A percentile compares a stretch with the other conserved stretches of the same genome.
phyloP scores from a whole-genome alignment of 371 early-diverging fungal genomes.

The Mucor saturninus region DNA sequence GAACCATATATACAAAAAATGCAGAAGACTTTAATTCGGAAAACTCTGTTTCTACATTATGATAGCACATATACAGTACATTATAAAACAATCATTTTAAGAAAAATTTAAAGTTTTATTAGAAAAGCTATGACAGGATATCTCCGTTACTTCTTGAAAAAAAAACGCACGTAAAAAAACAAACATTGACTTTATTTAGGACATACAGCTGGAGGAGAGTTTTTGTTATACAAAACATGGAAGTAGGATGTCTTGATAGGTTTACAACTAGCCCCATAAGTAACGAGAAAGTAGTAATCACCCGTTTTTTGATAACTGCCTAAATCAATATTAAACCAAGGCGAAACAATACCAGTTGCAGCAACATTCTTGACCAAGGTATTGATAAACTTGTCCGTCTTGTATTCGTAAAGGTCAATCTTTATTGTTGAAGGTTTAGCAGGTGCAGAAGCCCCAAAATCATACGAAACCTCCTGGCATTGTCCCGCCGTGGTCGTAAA shows the following conservation, averaged over 20 bases:
- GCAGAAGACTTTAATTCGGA: too few relatives aligned
- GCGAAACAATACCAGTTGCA: constrained; percentile 17
- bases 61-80: too few relatives aligned
- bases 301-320: constrained; percentile 21
- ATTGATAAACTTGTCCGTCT: constrained; percentile 23
- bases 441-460: constrained; percentile 12
- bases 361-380: constrained; percentile 18
- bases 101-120: too few relatives aligned
- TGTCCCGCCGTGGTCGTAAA: constrained; percentile 37
- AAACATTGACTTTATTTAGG: constrained; percentile 1
- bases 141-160: too few relatives aligned
- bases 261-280: constrained; percentile 24
- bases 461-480: constrained; percentile 41
- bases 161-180: not conserved
- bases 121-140: too few relatives aligned
- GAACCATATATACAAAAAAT: too few relatives aligned
- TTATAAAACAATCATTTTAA: too few relatives aligned
- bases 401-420: constrained; percentile 29
- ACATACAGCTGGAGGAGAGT: constrained; percentile 33
- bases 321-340: constrained; percentile 27
- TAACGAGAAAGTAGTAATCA: constrained; percentile 37
- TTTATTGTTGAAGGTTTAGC: constrained; percentile 15
- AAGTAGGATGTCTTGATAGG: constrained; percentile 29
- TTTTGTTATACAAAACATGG: constrained; percentile 33
- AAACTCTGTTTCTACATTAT: too few relatives aligned